These are phyloP conservation scores for Phoma sp. DNA, from an alignment of 2,329 filamentous ascomycete species.

Conservation along the genomic window DNA sequence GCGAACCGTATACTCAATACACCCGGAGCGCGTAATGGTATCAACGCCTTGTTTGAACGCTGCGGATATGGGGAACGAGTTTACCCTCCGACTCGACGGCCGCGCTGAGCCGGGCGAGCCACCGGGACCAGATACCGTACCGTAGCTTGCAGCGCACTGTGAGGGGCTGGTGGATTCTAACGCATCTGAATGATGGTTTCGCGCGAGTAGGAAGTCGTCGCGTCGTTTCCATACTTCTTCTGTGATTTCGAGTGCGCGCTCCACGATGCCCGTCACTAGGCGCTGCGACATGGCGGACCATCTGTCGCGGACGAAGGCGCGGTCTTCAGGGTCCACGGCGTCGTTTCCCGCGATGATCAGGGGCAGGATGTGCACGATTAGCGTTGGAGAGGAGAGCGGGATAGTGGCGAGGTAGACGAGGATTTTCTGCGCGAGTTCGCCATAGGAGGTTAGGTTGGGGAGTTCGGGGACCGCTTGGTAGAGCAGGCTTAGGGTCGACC, in stretches of 20 bases:
- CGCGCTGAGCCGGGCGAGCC: conserved; percentile 7
- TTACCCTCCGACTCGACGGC: conserved; percentile 9
- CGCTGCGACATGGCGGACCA: conserved; percentile 67
- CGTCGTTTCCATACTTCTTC: conserved; percentile 71
- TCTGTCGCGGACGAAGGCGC: conserved; percentile 66
- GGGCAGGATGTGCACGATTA: conserved; percentile 73
- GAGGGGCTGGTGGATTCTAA: conserved; percentile 2
- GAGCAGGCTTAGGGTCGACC: conserved; percentile 67
- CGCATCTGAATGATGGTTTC: conserved; percentile 11
- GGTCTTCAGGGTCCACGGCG: conserved; percentile 63
- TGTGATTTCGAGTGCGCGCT: conserved; percentile 67
- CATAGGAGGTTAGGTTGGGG: conserved; percentile 60
- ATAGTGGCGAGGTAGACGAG: conserved; percentile 68
- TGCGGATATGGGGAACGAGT: conserved; percentile 41
- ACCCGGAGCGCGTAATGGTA: conserved; percentile 52
- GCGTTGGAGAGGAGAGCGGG: conserved; percentile 64
- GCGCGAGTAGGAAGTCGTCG: conserved; percentile 57
- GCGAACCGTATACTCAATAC: conserved; percentile 67
- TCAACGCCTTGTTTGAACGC: conserved; percentile 42
- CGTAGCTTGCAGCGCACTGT: conserved; percentile 9
- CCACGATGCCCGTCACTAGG: conserved; percentile 70
- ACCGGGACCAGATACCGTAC: conserved; percentile 11
- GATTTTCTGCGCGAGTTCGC: conserved; percentile 66
- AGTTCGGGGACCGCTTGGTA: conserved; percentile 72
- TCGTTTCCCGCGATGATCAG: conserved; percentile 70